Conservation (phyloP, 192 early-diverging fungal species). For the Backusella westeae region DNA sequence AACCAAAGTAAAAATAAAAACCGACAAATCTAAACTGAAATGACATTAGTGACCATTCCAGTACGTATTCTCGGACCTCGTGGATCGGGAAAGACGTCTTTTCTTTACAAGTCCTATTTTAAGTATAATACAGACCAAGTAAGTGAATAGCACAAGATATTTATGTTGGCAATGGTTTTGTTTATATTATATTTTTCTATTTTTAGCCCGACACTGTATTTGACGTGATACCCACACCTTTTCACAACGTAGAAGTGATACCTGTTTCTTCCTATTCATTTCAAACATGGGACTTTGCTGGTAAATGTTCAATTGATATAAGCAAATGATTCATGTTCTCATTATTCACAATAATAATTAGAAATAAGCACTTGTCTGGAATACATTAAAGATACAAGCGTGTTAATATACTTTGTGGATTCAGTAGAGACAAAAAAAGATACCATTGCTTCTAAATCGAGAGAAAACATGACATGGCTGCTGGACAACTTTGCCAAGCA, state of each 20-base stretch:
- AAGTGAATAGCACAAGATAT: background rate
- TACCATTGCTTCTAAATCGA: slow-evolving; percentile 11
- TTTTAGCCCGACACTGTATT: slow-evolving; percentile 30
- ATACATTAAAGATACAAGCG: slow-evolving; percentile 20
- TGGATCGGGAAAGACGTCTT: slow-evolving; percentile 33
- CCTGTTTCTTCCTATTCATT: slow-evolving; percentile 12
- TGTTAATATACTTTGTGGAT: slow-evolving; percentile 32
- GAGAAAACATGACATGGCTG: slow-evolving; percentile 27
- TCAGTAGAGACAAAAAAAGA: slow-evolving; percentile 9
- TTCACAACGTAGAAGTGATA: slow-evolving; percentile 30
- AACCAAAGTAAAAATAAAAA: background rate
- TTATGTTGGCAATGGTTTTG: background rate
- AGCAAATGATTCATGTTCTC: background rate
- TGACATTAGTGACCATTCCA: slow-evolving; percentile 8
- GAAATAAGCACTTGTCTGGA: slow-evolving; percentile 15
- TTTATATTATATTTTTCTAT: background rate
- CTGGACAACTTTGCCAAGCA: slow-evolving; percentile 14
- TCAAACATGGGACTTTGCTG: slow-evolving; percentile 34
- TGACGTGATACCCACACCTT: slow-evolving; percentile 29
- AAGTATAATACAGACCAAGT: slow-evolving; percentile 25
- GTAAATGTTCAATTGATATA: slow-evolving; percentile 1
- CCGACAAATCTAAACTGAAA: background rate
- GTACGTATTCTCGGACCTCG: slow-evolving; percentile 29
- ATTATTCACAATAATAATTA: background rate
- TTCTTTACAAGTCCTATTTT: slow-evolving; percentile 36